phyloP scores from a whole-genome alignment of 1,139 yeast genomes.

The Candida sp. region DNA sequence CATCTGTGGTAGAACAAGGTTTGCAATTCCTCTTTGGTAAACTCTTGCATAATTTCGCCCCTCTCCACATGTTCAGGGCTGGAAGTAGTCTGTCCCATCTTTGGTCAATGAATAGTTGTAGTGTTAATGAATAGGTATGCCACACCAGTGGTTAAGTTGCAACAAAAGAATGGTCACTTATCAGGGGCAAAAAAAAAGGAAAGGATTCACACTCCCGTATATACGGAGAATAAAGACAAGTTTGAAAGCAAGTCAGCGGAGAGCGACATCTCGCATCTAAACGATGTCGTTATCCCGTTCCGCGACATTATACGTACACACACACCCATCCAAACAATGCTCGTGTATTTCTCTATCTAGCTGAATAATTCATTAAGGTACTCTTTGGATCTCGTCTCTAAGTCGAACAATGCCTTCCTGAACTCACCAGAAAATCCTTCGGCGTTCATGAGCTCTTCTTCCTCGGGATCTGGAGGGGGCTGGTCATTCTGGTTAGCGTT shows the following conservation, averaged over 20 bases:
- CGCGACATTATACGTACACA: not conserved
- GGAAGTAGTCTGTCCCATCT: slow-evolving; percentile 23
- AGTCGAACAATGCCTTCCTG: slow-evolving; percentile 25
- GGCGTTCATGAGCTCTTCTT: slow-evolving; percentile 25
- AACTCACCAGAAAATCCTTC: slow-evolving; percentile 25
- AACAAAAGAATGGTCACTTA: not conserved
- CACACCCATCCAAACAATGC: not conserved
- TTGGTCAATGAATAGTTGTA: not conserved
- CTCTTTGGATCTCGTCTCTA: slow-evolving; percentile 37
- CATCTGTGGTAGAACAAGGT: slow-evolving; percentile 25
- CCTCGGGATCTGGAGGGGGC: slow-evolving; percentile 26
- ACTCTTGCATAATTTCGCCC: slow-evolving; percentile 15
- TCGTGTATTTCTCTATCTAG: slow-evolving; percentile 2
- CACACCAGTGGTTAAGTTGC: not conserved
- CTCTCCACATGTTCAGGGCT: slow-evolving; percentile 16
- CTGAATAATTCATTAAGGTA: slow-evolving; percentile 23
- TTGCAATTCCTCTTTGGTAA: slow-evolving; percentile 22
- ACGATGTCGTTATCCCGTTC: not conserved
- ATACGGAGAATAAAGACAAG: not conserved
- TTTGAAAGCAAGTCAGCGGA: not conserved
- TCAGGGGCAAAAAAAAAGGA: not conserved
- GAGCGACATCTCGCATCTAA: not conserved
- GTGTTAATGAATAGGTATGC: not conserved
- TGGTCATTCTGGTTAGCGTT: slow-evolving; percentile 17
- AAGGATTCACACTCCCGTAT: not conserved